Evolutionary conservation across 306 rosid species (phyloP), one percentile per base, ranked within the genome.

Genomic region (Cucumis hystrix): DNA sequence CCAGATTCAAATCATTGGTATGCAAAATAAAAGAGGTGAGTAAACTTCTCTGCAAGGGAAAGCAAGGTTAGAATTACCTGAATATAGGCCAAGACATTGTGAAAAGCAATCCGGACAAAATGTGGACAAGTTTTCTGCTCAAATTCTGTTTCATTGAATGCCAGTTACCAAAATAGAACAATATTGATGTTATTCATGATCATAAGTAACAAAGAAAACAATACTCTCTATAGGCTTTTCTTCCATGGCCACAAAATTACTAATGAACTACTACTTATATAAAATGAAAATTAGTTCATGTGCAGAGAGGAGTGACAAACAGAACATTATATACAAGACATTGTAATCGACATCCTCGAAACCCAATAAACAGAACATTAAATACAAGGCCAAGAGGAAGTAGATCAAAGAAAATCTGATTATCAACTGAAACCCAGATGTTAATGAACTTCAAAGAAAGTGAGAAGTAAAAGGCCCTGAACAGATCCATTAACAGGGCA

Each of bases 61-160:
- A 21, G 4, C 28, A 70, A 56, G 28, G 43, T 64, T 76, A 52
- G 57, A 72, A 40, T 20, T 87, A 92, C 97, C 98, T 91, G 92
- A 95, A 95, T 86, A 95, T 88, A 33, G 98, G 97, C 97, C 98
- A 92, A 20, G 97, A 84, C 84, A 85, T 75, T 70, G 87, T 79
- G 89, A 89, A 92, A 74, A 91, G 89, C 83, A 95, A 69, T 17
- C 97, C 99, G 61, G 97, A 95, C 41, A 91, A 54, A 83, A 91
- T 88, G 76, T 95, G 97, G 18, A 92, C 98, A 75, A 95, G 85
- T 82, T 95, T 92, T 87, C 98, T 91, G 79, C 93, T 92, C 88
- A 92, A 74, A 77, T 82, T 83, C 98, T 95, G 87, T 62, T 47
- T 37, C 75, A 84, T 33, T 21, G 18, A 81, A 49, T 2, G 5